These are phyloP conservation scores for Durusdinium trenchii DNA, from an alignment of 73 alveolate genomes.

Conservation along the genomic window DNA sequence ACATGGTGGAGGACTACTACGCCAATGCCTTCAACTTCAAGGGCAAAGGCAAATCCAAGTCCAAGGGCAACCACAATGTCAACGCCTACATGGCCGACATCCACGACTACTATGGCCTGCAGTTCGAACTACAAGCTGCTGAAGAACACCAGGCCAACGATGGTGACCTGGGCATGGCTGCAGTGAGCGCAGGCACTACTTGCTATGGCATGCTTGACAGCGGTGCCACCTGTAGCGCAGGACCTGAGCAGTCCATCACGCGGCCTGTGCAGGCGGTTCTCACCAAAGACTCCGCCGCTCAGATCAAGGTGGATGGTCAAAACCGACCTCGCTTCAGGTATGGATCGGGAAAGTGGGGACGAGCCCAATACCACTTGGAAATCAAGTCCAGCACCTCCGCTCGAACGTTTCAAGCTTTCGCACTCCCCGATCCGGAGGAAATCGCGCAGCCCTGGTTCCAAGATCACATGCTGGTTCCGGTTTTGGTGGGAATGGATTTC, in stretches of 20 bases:
- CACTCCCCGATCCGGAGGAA: slow-evolving; percentile 15
- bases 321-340: background rate
- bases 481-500: slow-evolving; percentile 39
- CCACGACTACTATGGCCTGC: background rate
- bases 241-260: slow-evolving; percentile 1
- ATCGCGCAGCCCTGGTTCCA: background rate
- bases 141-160: background rate
- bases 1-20: background rate
- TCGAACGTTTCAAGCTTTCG: background rate
- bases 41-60: background rate
- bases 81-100: background rate
- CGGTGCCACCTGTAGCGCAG: slow-evolving; percentile 46
- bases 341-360: slow-evolving; percentile 34
- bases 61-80: slow-evolving; percentile 24
- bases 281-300: background rate
- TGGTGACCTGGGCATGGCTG: background rate
- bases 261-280: background rate
- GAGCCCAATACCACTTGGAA: background rate
- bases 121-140: background rate
- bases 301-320: background rate
- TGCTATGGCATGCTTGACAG: slow-evolving; percentile 10
- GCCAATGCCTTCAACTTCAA: background rate
- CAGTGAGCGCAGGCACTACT: background rate
- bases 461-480: background rate
- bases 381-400: background rate